A percentile compares a stretch with the other conserved stretches of the same genome.
These are phyloP conservation scores for Immersiporthe knoxdaviesiana DNA, from an alignment of 2,329 filamentous ascomycete genomes.

Conservation along the genomic window DNA sequence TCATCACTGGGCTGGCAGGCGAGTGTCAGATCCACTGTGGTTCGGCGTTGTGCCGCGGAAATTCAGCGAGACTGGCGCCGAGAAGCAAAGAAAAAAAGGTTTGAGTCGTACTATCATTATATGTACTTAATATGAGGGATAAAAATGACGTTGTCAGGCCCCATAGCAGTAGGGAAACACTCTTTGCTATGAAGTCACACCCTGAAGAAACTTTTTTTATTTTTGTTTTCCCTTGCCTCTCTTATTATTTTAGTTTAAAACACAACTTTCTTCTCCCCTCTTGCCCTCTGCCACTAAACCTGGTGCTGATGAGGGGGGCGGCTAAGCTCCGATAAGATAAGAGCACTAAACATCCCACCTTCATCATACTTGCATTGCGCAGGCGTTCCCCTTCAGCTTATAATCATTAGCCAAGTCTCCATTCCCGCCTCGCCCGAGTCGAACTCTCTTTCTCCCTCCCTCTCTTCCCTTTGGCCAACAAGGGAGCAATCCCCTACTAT, in stretches of 20 bases:
- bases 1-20: conserved; percentile 2
- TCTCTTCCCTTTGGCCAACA: neutral
- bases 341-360: conserved; percentile 26
- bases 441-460: neutral
- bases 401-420: neutral
- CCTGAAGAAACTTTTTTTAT: neutral
- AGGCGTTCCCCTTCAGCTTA: conserved; percentile 6
- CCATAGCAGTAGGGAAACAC: neutral
- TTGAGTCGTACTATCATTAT: conserved; percentile 1
- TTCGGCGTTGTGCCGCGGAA: conserved; percentile 13
- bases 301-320: neutral
- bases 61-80: conserved; percentile 26
- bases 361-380: conserved; percentile 16
- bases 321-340: conserved; percentile 29
- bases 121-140: conserved; percentile 28
- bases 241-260: too few species aligned
- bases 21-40: conserved; percentile 4
- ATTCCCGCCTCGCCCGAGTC: neutral
- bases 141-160: conserved; percentile 24
- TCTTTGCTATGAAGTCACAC: conserved; percentile 21
- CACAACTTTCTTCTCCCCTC: conserved; percentile 2
- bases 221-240: too few species aligned
- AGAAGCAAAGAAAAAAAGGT: neutral
- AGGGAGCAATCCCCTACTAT: neutral
- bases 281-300: neutral